These are phyloP conservation scores for Epichloe glyceriae DNA, from an alignment of 2,329 filamentous ascomycete species.

Conservation along the genomic window DNA sequence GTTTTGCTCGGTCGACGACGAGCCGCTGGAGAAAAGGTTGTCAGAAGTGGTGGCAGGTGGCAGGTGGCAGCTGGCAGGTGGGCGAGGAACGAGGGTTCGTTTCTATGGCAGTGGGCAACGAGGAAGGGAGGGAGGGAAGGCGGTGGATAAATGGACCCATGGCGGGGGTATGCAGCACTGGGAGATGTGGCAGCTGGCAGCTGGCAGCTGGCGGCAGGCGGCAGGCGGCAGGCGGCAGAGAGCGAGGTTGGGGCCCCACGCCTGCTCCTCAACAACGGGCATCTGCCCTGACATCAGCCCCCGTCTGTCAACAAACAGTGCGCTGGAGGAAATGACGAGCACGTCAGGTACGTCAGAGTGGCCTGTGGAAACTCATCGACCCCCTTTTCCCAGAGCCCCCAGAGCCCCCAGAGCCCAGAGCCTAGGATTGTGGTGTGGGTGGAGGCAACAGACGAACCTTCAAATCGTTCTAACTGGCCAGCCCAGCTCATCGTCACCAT, in stretches of 20 bases:
- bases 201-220: no score
- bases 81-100: neutral
- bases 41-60: neutral
- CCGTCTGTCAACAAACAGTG: no score
- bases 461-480: neutral
- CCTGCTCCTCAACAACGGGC: neutral
- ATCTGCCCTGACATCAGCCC: no score
- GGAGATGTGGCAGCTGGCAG: no score
- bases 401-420: no score
- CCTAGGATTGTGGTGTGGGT: neutral
- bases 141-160: neutral
- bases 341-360: neutral
- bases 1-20: no score
- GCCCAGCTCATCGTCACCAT: neutral
- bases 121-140: conserved; percentile 1
- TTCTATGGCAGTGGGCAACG: neutral
- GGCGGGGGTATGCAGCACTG: neutral
- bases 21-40: neutral
- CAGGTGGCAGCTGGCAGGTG: no score
- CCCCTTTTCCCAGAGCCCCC: neutral
- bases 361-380: neutral
- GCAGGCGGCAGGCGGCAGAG: neutral
- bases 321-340: neutral
- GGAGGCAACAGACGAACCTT: neutral
- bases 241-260: neutral